Conservation (phyloP, 305 asterid genomes). For the Lippia alba region DNA sequence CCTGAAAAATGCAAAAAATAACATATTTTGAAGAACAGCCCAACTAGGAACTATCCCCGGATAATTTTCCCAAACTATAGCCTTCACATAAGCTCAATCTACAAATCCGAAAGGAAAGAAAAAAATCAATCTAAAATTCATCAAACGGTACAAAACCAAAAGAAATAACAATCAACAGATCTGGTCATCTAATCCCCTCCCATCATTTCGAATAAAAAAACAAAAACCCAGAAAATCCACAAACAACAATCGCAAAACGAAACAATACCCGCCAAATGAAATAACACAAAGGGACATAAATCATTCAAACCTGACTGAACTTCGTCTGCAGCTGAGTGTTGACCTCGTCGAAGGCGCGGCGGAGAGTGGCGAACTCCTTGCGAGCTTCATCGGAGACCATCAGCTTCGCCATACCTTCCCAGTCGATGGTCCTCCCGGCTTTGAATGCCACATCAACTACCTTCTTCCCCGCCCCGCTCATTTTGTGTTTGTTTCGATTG, state of each 20-base stretch:
- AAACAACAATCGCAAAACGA: not conserved
- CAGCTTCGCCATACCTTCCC: slow-evolving; percentile 94
- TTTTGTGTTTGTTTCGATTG: slow-evolving; percentile 19
- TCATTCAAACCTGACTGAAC: slow-evolving; percentile 75
- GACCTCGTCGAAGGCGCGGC: slow-evolving; percentile 95
- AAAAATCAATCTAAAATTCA: slow-evolving; percentile 4
- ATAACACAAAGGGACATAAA: not conserved
- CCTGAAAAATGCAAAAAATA: not conserved
- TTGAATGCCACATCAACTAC: slow-evolving; percentile 50
- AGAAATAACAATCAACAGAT: slow-evolving; percentile 26
- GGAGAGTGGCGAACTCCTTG: slow-evolving; percentile 82
- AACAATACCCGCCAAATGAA: not conserved
- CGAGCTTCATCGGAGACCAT: slow-evolving; percentile 94
- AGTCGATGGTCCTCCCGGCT: slow-evolving; percentile 47
- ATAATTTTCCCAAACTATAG: not conserved
- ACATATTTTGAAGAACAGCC: not conserved
- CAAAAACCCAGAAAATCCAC: slow-evolving; percentile 11
- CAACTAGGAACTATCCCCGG: slow-evolving; percentile 9
- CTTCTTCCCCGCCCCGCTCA: slow-evolving; percentile 58
- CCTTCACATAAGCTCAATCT: slow-evolving; percentile 13
- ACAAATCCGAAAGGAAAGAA: not conserved
- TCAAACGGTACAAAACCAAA: not conserved
- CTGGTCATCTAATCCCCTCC: slow-evolving; percentile 17
- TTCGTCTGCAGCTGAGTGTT: slow-evolving; percentile 89
- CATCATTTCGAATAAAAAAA: not conserved